These are phyloP conservation scores for Leccinum pellstonianum DNA, from an alignment of 768 basidiomycete genomes.

Conservation along the genomic window DNA sequence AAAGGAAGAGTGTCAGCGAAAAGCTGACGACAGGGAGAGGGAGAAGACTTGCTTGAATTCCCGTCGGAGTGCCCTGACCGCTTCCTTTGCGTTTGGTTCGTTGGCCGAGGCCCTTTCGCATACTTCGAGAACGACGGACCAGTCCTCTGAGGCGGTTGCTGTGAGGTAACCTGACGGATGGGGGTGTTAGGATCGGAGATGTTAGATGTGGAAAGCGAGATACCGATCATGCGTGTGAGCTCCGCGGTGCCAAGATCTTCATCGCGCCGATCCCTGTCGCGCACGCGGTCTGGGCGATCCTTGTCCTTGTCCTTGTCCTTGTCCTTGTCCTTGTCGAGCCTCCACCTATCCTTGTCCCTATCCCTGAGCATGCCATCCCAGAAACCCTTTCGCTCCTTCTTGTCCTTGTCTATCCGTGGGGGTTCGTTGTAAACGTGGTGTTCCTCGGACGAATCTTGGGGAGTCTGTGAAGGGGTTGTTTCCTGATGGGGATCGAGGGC, in stretches of 20 bases:
- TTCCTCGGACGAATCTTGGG: constrained; percentile 33
- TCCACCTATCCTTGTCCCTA: constrained; percentile 35
- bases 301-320: constrained; percentile 34
- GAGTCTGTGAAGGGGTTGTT: constrained; percentile 5
- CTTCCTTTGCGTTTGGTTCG: constrained; percentile 76
- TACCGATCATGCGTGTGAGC: constrained; percentile 72
- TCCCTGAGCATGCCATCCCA: constrained; percentile 45
- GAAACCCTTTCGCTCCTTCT: constrained; percentile 54
- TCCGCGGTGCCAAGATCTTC: constrained; percentile 51
- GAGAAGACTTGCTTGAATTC: no score
- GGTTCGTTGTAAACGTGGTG: constrained; percentile 24
- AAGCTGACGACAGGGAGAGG: no score
- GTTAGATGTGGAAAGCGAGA: constrained; percentile 8
- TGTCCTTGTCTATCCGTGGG: constrained; percentile 39
- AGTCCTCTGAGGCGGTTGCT: constrained; percentile 79
- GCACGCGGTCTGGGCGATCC: constrained; percentile 31
- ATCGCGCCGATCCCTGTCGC: constrained; percentile 31
- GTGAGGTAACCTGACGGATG: constrained; percentile 61
- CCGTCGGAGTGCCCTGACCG: constrained; percentile 23
- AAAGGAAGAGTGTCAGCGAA: neutral
- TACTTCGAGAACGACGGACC: constrained; percentile 78
- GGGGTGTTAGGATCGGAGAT: neutral
- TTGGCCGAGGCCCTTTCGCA: constrained; percentile 77
- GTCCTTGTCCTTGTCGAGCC: constrained; percentile 26
- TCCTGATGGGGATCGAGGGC: constrained; percentile 58